Conservation (phyloP, 192 early-diverging fungal species). For the Thamnidium elegans region DNA sequence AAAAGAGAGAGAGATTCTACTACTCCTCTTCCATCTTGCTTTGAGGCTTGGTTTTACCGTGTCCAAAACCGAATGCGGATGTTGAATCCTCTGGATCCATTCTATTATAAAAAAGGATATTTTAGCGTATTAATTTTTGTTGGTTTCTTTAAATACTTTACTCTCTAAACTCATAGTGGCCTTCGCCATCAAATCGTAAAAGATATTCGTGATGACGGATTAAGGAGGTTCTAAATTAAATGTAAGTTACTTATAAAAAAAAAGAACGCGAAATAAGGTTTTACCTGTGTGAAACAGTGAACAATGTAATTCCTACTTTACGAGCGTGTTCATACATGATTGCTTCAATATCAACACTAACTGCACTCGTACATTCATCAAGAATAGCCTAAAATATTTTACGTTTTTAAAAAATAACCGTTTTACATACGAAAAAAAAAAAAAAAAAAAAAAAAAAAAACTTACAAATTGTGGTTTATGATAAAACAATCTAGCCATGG, state of each 20-base stretch:
- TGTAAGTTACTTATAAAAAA: too few species aligned
- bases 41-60: slow-evolving; percentile 47
- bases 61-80: slow-evolving; percentile 48
- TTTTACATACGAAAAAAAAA: too few species aligned
- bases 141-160: slow-evolving; percentile 21
- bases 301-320: slow-evolving; percentile 56
- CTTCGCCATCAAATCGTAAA: slow-evolving; percentile 62
- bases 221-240: slow-evolving; percentile 31
- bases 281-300: slow-evolving; percentile 60
- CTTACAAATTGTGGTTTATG: slow-evolving; percentile 74
- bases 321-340: slow-evolving; percentile 67
- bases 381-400: slow-evolving; percentile 55
- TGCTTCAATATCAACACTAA: slow-evolving; percentile 77
- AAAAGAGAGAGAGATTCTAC: too few species aligned
- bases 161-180: slow-evolving; percentile 58
- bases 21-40: slow-evolving; percentile 30
- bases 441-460: too few species aligned
- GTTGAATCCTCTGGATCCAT: slow-evolving; percentile 44
- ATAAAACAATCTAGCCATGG: slow-evolving; percentile 86
- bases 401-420: too few species aligned
- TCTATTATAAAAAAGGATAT: slow-evolving; percentile 14
- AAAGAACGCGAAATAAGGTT: too few species aligned
- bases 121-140: too few species aligned
- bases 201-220: slow-evolving; percentile 58
- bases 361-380: slow-evolving; percentile 81